A percentile compares a stretch with the other conserved stretches of the same genome.
phyloP scores from a whole-genome alignment of 2,329 filamentous ascomycete species.

The Calonectria naviculata region DNA sequence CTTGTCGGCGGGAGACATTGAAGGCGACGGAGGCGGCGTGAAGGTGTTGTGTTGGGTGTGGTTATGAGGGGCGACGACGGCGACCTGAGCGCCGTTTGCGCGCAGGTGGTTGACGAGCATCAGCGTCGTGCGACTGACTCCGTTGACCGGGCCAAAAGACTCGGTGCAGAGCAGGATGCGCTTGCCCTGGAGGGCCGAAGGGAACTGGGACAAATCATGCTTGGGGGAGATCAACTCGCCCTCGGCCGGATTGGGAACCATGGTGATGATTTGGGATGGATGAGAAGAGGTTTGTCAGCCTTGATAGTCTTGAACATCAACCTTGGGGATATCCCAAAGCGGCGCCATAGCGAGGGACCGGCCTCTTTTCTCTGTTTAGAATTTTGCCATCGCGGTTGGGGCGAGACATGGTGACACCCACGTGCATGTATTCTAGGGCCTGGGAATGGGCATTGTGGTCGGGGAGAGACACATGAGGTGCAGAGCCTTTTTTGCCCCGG shows the following conservation, averaged over 20 bases:
- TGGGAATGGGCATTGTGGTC: slow-evolving; percentile 26
- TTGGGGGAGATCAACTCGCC: slow-evolving; percentile 26
- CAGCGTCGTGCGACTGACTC: slow-evolving; percentile 77
- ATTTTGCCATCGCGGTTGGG: slow-evolving; percentile 9
- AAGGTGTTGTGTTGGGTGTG: slow-evolving; percentile 66
- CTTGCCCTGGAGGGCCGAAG: slow-evolving; percentile 64
- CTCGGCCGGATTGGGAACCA: slow-evolving; percentile 24
- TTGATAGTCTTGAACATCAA: not conserved
- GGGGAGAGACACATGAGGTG: slow-evolving; percentile 29
- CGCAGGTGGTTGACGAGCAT: slow-evolving; percentile 76
- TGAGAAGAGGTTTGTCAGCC: slow-evolving; percentile 9
- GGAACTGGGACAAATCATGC: slow-evolving; percentile 59
- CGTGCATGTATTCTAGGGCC: slow-evolving; percentile 35
- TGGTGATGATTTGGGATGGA: slow-evolving; percentile 20
- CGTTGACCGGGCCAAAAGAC: slow-evolving; percentile 78
- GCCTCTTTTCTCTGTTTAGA: slow-evolving; percentile 38
- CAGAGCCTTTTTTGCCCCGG: slow-evolving; percentile 12
- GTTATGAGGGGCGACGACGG: slow-evolving; percentile 73
- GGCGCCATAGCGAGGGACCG: slow-evolving; percentile 23
- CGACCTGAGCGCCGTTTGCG: slow-evolving; percentile 71
- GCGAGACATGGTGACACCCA: slow-evolving; percentile 34
- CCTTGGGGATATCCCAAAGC: not conserved
- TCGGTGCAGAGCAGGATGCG: slow-evolving; percentile 76
- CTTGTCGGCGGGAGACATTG: slow-evolving; percentile 45
- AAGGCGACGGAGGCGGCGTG: slow-evolving; percentile 53